Evolutionary conservation across 805 yeast species (phyloP), one percentile per base, ranked within the genome.

Genomic region (Kockiozyma suomiensis): DNA sequence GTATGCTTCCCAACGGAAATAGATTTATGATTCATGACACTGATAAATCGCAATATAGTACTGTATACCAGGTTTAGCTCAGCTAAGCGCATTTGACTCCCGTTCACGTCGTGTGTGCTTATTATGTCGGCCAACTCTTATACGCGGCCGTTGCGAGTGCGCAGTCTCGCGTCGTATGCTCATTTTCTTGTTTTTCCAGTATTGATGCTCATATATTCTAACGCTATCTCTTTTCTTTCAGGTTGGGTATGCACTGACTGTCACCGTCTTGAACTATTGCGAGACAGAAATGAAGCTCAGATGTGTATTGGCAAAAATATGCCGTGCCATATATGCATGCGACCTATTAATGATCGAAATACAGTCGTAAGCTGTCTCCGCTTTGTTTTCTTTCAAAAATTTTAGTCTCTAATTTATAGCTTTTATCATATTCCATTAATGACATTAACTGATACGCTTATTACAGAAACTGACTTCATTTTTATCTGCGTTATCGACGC

Each of bases 241-340:
- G 61, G 65, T 3, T 62, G 66, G 66, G 56, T 60, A 4, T 62
- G 66, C 41, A 38, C 26, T 15, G 42, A 46, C 42, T 62, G 66
- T 32, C 66, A 50, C 28, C 42, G 35, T n/a, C 30, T 25, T 19
- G 66, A 62, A 30, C 13, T 59, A 10, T 19, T 17, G 25, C 48
- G 38, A 12, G 66, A 61, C 23, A 49, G 64, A 5, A 28, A 4
- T 21, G 28, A 35, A 23, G 32, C 17, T 21, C 41, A 46, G 37
- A 13, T 46, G 28, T 7, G 13, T 25, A 13, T 19, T 38, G 48
- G 47, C 51, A 30, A 12, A 19, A 42, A n/a, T 12, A 23, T 38
- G 26, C 41, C 41, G n/a, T 58, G 63, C 46, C 41, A 41, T n/a
- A 33, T 47, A 4, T 60, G 64, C 50, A 50, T 33, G 46, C 59